phyloP scores from a whole-genome alignment of 441 rosid genomes.

The Populus hybrid region DNA sequence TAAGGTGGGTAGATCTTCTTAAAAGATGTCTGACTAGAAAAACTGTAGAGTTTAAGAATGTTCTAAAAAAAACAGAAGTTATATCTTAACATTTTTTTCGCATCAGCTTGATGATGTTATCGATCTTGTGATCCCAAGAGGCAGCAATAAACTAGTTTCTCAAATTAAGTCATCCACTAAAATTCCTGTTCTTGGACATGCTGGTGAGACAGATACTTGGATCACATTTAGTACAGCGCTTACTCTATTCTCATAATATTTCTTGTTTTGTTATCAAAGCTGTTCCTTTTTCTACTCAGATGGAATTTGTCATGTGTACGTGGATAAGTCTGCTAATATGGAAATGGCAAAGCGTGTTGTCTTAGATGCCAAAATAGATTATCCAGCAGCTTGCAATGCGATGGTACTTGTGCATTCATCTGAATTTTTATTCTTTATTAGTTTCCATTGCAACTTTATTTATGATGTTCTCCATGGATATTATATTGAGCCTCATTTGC shows the following conservation, averaged over 20 bases:
- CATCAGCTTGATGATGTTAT: conserved; percentile 95
- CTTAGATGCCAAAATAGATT: conserved; percentile 88
- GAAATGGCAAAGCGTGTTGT: conserved; percentile 79
- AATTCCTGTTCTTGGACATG: conserved; percentile 97
- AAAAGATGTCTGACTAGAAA: conserved; percentile 6
- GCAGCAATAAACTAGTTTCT: conserved; percentile 95
- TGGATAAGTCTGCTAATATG: conserved; percentile 82
- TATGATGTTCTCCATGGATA: neutral
- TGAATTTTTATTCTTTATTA: neutral
- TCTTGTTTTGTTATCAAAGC: conserved; percentile 13
- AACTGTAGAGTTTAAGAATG: conserved; percentile 1
- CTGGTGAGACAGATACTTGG: conserved; percentile 54
- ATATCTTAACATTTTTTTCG: conserved; percentile 16
- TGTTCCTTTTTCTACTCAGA: conserved; percentile 43
- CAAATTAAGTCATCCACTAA: conserved; percentile 88
- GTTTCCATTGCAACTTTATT: neutral
- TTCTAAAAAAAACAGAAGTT: conserved; percentile 9
- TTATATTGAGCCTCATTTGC: conserved; percentile 3
- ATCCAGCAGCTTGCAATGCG: conserved; percentile 99
- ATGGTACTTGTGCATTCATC: conserved; percentile 52
- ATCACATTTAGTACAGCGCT: conserved; percentile 15
- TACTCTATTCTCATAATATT: conserved; percentile 6
- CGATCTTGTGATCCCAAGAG: conserved; percentile 99
- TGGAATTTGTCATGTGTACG: conserved; percentile 96
- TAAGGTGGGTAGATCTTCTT: conserved; percentile 49